Base-by-base conservation (phyloP, 805 yeast species). In the Brettanomyces anomalus region DNA sequence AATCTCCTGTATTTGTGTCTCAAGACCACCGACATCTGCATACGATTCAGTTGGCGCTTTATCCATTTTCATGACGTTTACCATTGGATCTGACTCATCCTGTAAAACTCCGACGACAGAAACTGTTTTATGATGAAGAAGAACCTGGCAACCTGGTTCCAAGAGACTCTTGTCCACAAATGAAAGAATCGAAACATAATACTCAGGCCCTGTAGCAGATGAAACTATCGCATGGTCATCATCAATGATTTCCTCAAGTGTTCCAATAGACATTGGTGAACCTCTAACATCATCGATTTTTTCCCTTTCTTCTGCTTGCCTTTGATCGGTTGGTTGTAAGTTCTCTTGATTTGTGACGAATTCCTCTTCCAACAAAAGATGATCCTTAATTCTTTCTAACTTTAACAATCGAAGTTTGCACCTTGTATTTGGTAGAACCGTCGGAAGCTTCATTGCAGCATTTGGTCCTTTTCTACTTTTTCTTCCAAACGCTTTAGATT, bases 181-280 rank as follows among this genome's bases (percentile, higher is more conserved):
- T 10, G 96, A 86, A 66, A 94, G 70, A 52, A 93, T 93, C 5
- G 96, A 83, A 31, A 93, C 98, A 60, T 93, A 93, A 65, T 89
- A 93, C 66, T 93, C 98, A 5, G 97, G 95, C 18, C 97, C 97
- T 11, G 96, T 87, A 5, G 94, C 80, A 42, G 94, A 81, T 38
- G 96, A 87, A 37, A 93, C 97, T 69, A 93, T 93, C 16, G 98
- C 98, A 65, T 93, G 98, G 61, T 93, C 98, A 64, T 93, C 98
- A 60, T 93, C 98, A 53, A 93, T 86, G 48, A 93, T 86, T 68
- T 93, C 98, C 61, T 93, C 98, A 56, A 93, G 72, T 3, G 96
- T 88, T 40, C 98, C 98, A 48, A 93, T 84, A 34, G 95, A 82
- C 85, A 93, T 82, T 44, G 98, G 98, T 36, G 86, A 79, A 5